phyloP scores from a whole-genome alignment of 306 rosid genomes.

The Fagus crenata region DNA sequence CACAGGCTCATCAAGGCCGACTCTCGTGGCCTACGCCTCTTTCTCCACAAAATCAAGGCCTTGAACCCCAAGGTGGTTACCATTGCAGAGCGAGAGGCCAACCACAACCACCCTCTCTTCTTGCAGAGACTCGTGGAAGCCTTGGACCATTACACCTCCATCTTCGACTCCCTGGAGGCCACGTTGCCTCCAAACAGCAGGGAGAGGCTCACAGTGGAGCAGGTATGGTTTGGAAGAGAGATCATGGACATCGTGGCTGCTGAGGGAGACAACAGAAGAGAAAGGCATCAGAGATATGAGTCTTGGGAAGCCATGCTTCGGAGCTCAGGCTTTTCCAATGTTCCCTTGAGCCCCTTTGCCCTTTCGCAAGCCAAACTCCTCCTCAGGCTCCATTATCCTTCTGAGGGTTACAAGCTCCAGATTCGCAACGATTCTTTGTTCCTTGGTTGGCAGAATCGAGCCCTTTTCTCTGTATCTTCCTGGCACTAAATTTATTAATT shows the following conservation, averaged over 20 bases:
- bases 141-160: constrained; percentile 44
- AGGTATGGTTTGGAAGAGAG: constrained; percentile 51
- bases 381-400: constrained; percentile 57
- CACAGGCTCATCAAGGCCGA: constrained; percentile 38
- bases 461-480: constrained; percentile 59
- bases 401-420: constrained; percentile 54
- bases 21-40: constrained; percentile 20
- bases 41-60: constrained; percentile 45
- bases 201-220: constrained; percentile 53
- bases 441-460: constrained; percentile 52
- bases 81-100: constrained; percentile 48
- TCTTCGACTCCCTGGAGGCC: constrained; percentile 54
- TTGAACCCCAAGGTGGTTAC: constrained; percentile 49
- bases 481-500: constrained; percentile 37
- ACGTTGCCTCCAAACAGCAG: constrained; percentile 51
- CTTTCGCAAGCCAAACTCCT: constrained; percentile 58
- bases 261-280: constrained; percentile 25
- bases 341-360: constrained; percentile 52
- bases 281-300: constrained; percentile 39
- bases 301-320: constrained; percentile 47
- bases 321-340: constrained; percentile 43
- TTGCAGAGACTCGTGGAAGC: constrained; percentile 42
- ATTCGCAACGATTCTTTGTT: constrained; percentile 41
- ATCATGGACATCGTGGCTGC: constrained; percentile 37
- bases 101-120: constrained; percentile 42